These are phyloP conservation scores for Betula pendula DNA, from an alignment of 306 rosid genomes.

Conservation along the genomic window DNA sequence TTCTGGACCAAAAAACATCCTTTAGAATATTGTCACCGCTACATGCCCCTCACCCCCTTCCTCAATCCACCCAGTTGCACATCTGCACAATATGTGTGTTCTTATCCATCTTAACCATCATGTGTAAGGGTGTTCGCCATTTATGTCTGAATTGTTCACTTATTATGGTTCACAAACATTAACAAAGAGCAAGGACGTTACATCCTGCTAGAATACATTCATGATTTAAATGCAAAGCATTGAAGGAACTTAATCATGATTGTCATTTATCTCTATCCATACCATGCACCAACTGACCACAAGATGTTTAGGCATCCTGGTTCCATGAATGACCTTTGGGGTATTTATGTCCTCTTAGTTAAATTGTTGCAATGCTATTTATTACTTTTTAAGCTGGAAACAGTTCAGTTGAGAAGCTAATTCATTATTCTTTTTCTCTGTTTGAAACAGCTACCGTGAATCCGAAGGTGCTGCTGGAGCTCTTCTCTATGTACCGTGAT, in stretches of 20 bases:
- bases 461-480: constrained; percentile 82
- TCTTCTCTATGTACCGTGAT: constrained; percentile 77
- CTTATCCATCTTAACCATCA: neutral
- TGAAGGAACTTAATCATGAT: neutral
- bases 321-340: neutral
- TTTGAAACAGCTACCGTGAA: constrained; percentile 55
- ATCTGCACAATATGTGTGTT: neutral
- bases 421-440: constrained; percentile 22
- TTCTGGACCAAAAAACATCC: neutral
- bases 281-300: neutral
- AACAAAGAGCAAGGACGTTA: neutral
- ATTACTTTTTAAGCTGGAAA: constrained; percentile 3
- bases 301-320: neutral
- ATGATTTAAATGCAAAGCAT: neutral
- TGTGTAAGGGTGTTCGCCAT: neutral
- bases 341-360: constrained; percentile 1
- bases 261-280: neutral
- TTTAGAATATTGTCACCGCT: neutral
- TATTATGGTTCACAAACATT: neutral
- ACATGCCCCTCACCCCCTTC: neutral
- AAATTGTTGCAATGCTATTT: constrained; percentile 10
- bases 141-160: neutral
- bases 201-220: neutral
- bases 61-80: neutral
- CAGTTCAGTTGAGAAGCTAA: constrained; percentile 11